Base-by-base conservation (phyloP, 176 grass and related monocot species). In the Oryza nivara region DNA sequence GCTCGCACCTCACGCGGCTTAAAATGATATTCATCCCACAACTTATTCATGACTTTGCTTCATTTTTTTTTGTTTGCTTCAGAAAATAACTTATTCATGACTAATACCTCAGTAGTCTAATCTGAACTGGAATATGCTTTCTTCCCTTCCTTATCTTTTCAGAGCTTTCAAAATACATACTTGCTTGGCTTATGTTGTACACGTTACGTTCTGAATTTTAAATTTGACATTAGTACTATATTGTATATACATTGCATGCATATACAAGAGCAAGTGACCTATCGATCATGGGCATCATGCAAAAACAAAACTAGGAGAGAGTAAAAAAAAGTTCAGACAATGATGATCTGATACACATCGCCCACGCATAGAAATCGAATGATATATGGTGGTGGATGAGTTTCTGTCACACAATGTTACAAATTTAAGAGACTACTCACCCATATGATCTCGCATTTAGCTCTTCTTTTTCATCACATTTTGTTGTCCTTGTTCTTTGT, bases 381-480 rank as follows among this genome's bases (percentile, higher is more conserved):
- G 32, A 11, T 58, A 9, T 58, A 58, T n/a, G 19, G 54, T 74
- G 45, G 58, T 23, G 22, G 48, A 20, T 76, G 71, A 41, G 49
- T 65, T 80, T 80, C 49, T 41, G 70, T 63, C 9, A 51, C 28
- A 85, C 64, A 80, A 80, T 75, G 70, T 71, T 70, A 80, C 20
- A 41, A 41, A 65, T 84, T 65, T 22, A 60, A 52, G 65, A 80
- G 76, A 80, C 20, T 12, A 73, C 75, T 65, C 70, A 70, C 66
- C 20, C 82, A 58, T 77, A 73, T 86, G 77, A 72, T 77, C 36
- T 73, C 40, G 58, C 43, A 54, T 77, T 40, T 86, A 20, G 13
- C 78, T 61, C 76, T 81, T 66, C 70, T 63, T 75, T n/a, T 80
- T 65, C 70, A 63, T 78, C 73, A 9, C 25, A 63, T 82, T 82